Evolutionary conservation across 2,329 filamentous ascomycete genomes (phyloP).

Genomic region (Penicillium sp.): DNA sequence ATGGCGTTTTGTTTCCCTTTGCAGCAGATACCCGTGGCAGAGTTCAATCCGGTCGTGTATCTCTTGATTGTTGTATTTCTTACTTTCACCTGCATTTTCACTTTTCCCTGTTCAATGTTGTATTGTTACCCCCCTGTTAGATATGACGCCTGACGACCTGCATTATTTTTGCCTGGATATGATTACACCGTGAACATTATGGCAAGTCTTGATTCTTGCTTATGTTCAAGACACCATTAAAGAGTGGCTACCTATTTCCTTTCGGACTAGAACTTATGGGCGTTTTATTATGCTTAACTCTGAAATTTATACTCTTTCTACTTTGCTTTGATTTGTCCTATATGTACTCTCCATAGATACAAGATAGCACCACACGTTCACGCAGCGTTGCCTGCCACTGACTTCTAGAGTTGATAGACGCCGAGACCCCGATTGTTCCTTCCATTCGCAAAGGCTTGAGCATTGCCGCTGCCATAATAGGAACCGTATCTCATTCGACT

Average conservation of each 20-base stretch:
- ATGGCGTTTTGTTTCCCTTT: constrained; percentile 20
- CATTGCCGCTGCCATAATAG: background rate
- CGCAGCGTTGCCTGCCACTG: background rate
- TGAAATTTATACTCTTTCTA: background rate
- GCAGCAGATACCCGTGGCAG: constrained; percentile 21
- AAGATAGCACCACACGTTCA: background rate
- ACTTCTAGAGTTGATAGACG: background rate
- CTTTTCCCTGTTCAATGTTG: background rate
- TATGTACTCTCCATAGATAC: background rate
- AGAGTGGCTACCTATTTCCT: background rate
- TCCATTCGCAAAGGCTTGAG: background rate
- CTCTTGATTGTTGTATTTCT: constrained; percentile 1
- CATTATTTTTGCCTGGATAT: constrained; percentile 10
- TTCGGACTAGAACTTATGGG: background rate
- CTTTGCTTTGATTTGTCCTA: background rate
- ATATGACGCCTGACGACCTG: constrained; percentile 15
- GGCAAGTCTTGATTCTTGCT: background rate
- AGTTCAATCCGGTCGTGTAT: constrained; percentile 6
- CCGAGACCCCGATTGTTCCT: background rate
- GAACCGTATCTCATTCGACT: background rate
- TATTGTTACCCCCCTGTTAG: background rate
- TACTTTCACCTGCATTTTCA: background rate
- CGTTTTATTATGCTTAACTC: background rate
- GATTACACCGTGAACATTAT: background rate
- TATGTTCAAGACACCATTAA: background rate